Percentiles rank a stretch among this genome's conserved stretches.
Evolutionary conservation across 148 eudicot genomes (phyloP).

Genomic region (Gaultheria prostrata): DNA sequence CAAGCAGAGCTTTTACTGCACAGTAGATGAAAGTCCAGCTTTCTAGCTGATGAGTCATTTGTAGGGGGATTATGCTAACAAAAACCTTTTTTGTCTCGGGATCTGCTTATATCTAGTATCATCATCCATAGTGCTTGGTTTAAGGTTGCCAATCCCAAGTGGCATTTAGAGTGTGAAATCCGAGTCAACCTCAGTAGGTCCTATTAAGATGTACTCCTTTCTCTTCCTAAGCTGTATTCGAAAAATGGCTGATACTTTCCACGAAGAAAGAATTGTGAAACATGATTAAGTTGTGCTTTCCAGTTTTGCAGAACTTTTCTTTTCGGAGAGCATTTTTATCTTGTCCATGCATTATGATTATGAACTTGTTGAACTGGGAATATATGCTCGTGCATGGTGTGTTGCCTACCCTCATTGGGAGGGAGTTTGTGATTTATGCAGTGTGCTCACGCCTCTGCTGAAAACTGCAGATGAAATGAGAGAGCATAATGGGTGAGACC

Average conservation of each 20-base stretch:
- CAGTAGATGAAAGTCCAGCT: conserved; percentile 33
- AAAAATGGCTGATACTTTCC: not conserved
- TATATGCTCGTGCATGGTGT: not conserved
- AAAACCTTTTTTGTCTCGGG: conserved; percentile 23
- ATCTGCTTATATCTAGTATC: conserved; percentile 6
- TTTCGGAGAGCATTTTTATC: not conserved
- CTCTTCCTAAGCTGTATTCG: not conserved
- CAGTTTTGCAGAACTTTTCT: not conserved
- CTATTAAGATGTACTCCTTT: not conserved
- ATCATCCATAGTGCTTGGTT: conserved; percentile 18
- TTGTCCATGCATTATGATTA: not conserved
- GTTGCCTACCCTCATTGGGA: not conserved
- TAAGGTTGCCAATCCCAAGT: conserved; percentile 21
- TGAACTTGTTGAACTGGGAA: not conserved
- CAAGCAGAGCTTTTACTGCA: conserved; percentile 35
- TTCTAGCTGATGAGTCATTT: conserved; percentile 20
- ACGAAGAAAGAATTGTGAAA: not conserved
- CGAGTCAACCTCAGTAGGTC: not conserved
- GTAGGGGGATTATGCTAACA: conserved; percentile 49
- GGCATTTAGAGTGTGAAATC: conserved; percentile 20
- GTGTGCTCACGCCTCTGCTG: not conserved
- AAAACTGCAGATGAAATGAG: not conserved
- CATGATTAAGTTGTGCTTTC: not conserved
- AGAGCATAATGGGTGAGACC: not conserved
- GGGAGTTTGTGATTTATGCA: not conserved